Evolutionary conservation across 176 grass and related monocot species (phyloP), one percentile per base, ranked within the genome.

Genomic region (Raddia distichophylla): DNA sequence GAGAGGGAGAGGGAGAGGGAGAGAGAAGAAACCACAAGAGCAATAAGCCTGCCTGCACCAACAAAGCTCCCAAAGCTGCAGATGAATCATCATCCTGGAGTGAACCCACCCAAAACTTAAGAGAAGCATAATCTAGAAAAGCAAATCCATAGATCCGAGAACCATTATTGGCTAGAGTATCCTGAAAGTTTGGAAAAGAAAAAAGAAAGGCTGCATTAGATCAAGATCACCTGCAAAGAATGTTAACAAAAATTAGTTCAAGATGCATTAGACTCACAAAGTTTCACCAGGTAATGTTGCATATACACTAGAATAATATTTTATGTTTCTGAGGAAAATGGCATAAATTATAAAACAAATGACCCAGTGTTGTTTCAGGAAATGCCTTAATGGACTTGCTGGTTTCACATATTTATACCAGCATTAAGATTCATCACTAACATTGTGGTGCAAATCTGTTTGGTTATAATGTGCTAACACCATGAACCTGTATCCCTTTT

Each of bases 21-120:
- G 66, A 81, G 13, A 55, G 66, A 81, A 73, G 35, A 54, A 62
- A 7, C 66, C 46, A 74, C 32, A 83, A 87, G 42, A 84, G 19
- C 60, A 72, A 48, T 10, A 15, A 60, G 16, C 79, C 66, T 89
- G 93, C 95, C 91, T 98, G 95, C 85, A 98, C 86, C 68, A 98
- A 80, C 84, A 98, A 84, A 87, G 95, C 90, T 27, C 95, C 95
- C 74, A 98, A 88, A 80, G 86, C 84, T 85, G 95, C 92, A 77
- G 71, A 92, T 42, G 90, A 89, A 85, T 91, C 88, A 72, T 98
- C 90, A 20, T 98, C 92, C 52, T 65, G 67, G 55, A 98, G 53
- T 48, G 95, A 98, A 79, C 95, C 95, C 52, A 98, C 87, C 92
- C 92, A 98, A 67, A 93, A 89, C 69, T 98, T 98, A 63, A 94